Base-by-base conservation (phyloP, 345 rosid species). In the Eucalyptus viminalis region DNA sequence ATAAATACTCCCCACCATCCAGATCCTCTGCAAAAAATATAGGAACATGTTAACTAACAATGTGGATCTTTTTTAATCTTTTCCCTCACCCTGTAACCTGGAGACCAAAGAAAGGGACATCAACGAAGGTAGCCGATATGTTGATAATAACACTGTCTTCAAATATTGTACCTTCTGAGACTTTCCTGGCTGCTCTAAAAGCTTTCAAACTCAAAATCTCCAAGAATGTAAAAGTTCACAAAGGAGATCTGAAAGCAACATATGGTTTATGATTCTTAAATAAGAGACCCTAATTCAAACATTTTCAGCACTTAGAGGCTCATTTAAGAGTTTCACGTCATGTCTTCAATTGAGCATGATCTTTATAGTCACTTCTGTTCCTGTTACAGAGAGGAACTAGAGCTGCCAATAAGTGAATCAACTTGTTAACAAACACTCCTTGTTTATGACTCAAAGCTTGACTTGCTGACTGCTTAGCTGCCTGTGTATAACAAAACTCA, bases 1-100 rank as follows among this genome's bases (percentile, higher is more conserved):
- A 97, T 88, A 97, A 89, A 92, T 97, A 97, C 92, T 97, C 96
- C 16, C 99, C 99, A 69, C 98, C 99, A 91, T 95, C 98, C 9
- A 97, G 95, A 88, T 96, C 97, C 95, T 94, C 99, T 97, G 97
- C 87, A 67, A 47, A 87, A 67, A 67, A 87, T 45, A 49, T 24
- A 25, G 80, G 54, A 69, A 22, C 45, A 67, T 62, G 76, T 87
- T 16, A 87, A 62, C 40, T 47, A 44, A 53, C 58, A 53, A 53
- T 14, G 54, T 47, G 24, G 37, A 85, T 81, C 29, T 27, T 43
- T 65, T 31, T 65, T 15, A 65, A 65, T 10, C 76, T 65, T 65
- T 31, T n/a, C 40, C 76, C 85, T 76, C 29, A 76, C 47, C 15
- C 85, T 0, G 15, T 40, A 40, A 21, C 25, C 29, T 37, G 29